Evolutionary conservation across 768 basidiomycete species (phyloP), one percentile per base, ranked within the genome.

Genomic region (Termitomyces titanicus): DNA sequence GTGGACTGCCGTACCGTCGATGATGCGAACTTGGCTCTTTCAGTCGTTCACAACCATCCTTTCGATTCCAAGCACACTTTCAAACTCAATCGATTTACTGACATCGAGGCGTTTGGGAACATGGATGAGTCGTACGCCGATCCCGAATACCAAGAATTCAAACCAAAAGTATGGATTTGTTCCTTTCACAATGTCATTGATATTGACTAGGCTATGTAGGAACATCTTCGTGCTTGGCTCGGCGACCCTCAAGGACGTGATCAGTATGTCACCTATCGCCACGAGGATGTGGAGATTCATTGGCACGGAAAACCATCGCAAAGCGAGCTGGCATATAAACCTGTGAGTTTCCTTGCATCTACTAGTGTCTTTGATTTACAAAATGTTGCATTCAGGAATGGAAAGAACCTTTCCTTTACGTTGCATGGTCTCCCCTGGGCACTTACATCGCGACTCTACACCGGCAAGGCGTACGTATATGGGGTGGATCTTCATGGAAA

Each of bases 391-490:
- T 39, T 3, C 64, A 93, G 92, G 89, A 90, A 68, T 98, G 97
- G 94, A 97, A 92, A 66, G 94, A 98, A 39, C 55, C 55, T 54
- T 80, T 81, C 66, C 82, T 96, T 48, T 99, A 96, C 72, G 87
- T 94, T 18, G 88, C 90, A 29, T 99, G 97, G 97, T 98, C 97
- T 20, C 95, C 95, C 18, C 79, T 89, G 51, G 97, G 97, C 33
- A 98, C 95, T n/a, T 92, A 88, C 67, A 79, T 98, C 58, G 88
- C 94, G 37, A 94, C 96, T 2, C 81, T 98, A 45, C 95, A 98
- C 69, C 85, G 93, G 38, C 94, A 93, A 70, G 97, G 97, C 70
- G 91, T 98, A 56, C 89, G 92, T 29, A 78, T 98, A 35, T 98
- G 95, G 93, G 96, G 94, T 46, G 97, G 97, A 12, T 72, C 86